Conservation (phyloP, 441 rosid genomes). For the Eugenia klotzschiana region DNA sequence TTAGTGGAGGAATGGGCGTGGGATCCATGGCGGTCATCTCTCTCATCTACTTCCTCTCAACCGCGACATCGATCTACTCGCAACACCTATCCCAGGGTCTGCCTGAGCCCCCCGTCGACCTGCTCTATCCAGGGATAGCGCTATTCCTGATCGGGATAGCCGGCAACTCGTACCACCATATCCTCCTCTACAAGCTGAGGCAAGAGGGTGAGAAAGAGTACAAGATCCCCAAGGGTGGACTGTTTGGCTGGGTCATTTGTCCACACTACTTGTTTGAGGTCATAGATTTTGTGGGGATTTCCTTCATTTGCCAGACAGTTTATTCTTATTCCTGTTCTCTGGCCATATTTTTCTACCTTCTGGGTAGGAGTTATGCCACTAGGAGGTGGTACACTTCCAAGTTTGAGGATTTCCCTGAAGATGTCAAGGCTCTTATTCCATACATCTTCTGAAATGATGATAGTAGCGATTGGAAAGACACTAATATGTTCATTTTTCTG, state of each 20-base stretch:
- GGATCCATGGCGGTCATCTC: slow-evolving; percentile 17
- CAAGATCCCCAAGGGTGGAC: slow-evolving; percentile 53
- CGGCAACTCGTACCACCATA: slow-evolving; percentile 71
- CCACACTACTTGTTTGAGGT: slow-evolving; percentile 72
- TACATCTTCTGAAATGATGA: slow-evolving; percentile 21
- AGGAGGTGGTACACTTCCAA: slow-evolving; percentile 59
- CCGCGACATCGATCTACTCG: slow-evolving; percentile 27
- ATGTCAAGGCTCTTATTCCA: slow-evolving; percentile 43
- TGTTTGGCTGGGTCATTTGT: slow-evolving; percentile 40
- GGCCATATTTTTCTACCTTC: slow-evolving; percentile 29
- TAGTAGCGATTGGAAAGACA: neutral
- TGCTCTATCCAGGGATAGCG: slow-evolving; percentile 22
- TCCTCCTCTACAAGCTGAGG: slow-evolving; percentile 45
- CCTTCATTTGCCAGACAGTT: slow-evolving; percentile 40
- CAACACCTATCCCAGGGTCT: slow-evolving; percentile 25
- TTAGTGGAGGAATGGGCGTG: slow-evolving; percentile 37
- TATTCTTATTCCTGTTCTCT: slow-evolving; percentile 17
- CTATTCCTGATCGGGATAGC: slow-evolving; percentile 37
- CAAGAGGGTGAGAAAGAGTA: slow-evolving; percentile 23
- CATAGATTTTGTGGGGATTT: slow-evolving; percentile 34
- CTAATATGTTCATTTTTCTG: neutral
- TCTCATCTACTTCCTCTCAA: slow-evolving; percentile 22
- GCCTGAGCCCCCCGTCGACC: slow-evolving; percentile 28
- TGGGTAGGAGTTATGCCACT: slow-evolving; percentile 46
- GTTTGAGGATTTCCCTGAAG: slow-evolving; percentile 42